A percentile compares a stretch with the other conserved stretches of the same genome.
Conservation (phyloP, 2,329 filamentous ascomycete genomes). For the Chrysoporthe deuterocubensis region DNA sequence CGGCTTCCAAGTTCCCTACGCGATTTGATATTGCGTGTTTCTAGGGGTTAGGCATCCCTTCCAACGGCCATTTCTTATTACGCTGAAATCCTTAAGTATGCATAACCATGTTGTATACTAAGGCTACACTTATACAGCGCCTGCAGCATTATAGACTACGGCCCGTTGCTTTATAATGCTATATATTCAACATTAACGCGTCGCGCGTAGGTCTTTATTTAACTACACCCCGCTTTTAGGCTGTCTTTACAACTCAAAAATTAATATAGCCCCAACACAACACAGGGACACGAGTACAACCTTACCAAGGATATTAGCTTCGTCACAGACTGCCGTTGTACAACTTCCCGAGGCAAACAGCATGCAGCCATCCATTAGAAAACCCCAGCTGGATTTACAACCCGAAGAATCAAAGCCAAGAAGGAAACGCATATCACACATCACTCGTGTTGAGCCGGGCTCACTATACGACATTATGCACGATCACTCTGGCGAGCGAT, state of each 20-base stretch:
- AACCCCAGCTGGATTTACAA: constrained; percentile 7
- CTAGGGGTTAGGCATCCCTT: neutral
- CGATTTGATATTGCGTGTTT: neutral
- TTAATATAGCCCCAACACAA: constrained; percentile 18
- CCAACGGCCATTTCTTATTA: constrained; percentile 9
- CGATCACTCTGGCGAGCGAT: constrained; percentile 49
- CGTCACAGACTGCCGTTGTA: constrained; percentile 8
- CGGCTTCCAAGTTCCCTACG: neutral
- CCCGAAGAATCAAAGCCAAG: constrained; percentile 15
- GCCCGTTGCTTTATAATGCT: neutral
- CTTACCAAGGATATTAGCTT: constrained; percentile 7
- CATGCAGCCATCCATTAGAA: neutral
- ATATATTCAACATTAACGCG: constrained; percentile 12
- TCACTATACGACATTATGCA: constrained; percentile 59
- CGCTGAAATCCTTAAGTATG: constrained; percentile 21
- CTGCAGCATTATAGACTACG: neutral
- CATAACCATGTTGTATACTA: neutral
- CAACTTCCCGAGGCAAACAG: neutral
- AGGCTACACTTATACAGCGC: neutral
- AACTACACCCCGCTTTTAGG: constrained; percentile 20
- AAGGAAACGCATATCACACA: constrained; percentile 36
- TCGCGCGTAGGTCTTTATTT: constrained; percentile 17
- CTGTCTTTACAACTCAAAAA: constrained; percentile 20
- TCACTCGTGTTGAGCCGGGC: constrained; percentile 47
- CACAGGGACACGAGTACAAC: constrained; percentile 4